phyloP scores from a whole-genome alignment of 2,329 filamentous ascomycete genomes.

The Curvularia lunata region DNA sequence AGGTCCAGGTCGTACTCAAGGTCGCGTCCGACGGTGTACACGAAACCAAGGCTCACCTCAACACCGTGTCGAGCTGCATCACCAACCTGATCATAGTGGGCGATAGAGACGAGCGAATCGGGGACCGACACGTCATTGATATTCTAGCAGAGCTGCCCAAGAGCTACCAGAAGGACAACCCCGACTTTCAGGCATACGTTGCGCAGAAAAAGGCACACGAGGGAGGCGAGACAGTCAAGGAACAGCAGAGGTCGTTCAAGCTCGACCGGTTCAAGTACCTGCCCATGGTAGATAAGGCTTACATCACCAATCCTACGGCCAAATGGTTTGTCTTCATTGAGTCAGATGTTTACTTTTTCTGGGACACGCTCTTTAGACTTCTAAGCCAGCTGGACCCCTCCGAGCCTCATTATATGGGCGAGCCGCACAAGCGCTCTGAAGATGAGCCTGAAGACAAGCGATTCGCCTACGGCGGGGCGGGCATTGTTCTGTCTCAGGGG shows the following conservation, averaged over 20 bases:
- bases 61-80: conserved; percentile 62
- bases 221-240: conserved; percentile 52
- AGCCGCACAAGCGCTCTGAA: conserved; percentile 42
- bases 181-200: conserved; percentile 61
- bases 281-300: conserved; percentile 61
- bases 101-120: conserved; percentile 62
- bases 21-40: conserved; percentile 55
- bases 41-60: conserved; percentile 56
- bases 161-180: conserved; percentile 50
- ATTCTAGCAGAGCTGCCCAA: conserved; percentile 58
- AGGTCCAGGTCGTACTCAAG: conserved; percentile 58
- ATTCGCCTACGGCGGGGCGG: conserved; percentile 56
- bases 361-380: conserved; percentile 52
- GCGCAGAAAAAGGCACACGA: conserved; percentile 50
- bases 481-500: conserved; percentile 56
- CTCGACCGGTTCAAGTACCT: conserved; percentile 67
- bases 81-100: conserved; percentile 64
- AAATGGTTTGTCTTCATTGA: conserved; percentile 52
- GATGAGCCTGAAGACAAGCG: conserved; percentile 38
- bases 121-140: conserved; percentile 58
- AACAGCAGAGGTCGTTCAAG: conserved; percentile 60
- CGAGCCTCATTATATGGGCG: conserved; percentile 50
- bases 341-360: conserved; percentile 49
- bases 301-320: conserved; percentile 44
- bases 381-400: conserved; percentile 48